Evolutionary conservation across 2,329 filamentous ascomycete species (phyloP).

Genomic region (Beauveria sp.): DNA sequence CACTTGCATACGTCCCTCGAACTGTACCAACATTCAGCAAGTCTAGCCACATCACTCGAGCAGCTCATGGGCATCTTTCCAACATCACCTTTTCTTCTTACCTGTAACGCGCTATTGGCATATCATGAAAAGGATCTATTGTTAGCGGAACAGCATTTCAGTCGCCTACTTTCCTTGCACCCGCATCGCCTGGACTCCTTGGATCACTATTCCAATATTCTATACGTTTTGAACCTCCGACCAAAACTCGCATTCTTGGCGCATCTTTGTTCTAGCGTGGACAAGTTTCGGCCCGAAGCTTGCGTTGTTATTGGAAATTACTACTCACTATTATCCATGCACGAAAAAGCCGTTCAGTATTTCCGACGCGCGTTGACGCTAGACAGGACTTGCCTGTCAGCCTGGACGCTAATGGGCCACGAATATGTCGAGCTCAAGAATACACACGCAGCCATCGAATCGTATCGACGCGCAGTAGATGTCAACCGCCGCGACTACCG

Average conservation of each 20-base stretch:
- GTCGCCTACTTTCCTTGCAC: constrained; percentile 71
- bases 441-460: constrained; percentile 94
- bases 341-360: constrained; percentile 97
- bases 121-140: constrained; percentile 85
- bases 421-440: constrained; percentile 99
- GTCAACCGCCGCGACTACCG: constrained; percentile 94
- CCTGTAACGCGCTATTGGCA: constrained; percentile 76
- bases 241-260: constrained; percentile 90
- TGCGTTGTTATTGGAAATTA: constrained; percentile 97
- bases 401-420: constrained; percentile 98
- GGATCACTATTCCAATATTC: constrained; percentile 94
- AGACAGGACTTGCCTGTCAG: constrained; percentile 83
- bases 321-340: constrained; percentile 86
- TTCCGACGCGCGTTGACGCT: constrained; percentile 88
- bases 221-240: constrained; percentile 83
- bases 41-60: constrained; percentile 65
- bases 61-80: constrained; percentile 82
- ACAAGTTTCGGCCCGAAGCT: constrained; percentile 94
- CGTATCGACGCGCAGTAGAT: constrained; percentile 89
- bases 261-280: constrained; percentile 80
- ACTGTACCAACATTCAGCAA: constrained; percentile 75
- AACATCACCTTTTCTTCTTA: constrained; percentile 78
- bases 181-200: constrained; percentile 74
- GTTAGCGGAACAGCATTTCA: constrained; percentile 58
- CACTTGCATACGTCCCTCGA: constrained; percentile 86